These are phyloP conservation scores for Candida cerambycidarum DNA, from an alignment of 805 yeast genomes.

Conservation along the genomic window DNA sequence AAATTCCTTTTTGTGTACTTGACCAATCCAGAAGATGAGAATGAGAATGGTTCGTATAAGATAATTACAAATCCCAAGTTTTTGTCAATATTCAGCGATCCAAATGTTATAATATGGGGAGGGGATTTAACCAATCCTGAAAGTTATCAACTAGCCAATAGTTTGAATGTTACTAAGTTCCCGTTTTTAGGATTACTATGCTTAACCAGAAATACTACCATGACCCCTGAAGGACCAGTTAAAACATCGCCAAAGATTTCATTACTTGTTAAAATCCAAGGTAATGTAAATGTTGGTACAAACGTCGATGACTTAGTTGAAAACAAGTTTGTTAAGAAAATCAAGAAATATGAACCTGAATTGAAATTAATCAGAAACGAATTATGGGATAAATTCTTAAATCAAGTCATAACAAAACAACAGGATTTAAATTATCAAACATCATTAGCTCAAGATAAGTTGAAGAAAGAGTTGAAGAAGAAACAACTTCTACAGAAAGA, in stretches of 20 bases:
- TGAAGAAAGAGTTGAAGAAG: conserved; percentile 36
- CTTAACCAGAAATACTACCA: conserved; percentile 53
- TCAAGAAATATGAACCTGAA: conserved; percentile 60
- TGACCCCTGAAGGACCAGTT: conserved; percentile 58
- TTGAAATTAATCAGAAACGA: conserved; percentile 62
- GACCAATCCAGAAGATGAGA: conserved; percentile 56
- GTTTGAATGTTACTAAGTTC: conserved; percentile 65
- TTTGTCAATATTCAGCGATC: conserved; percentile 36
- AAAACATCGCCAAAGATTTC: conserved; percentile 58
- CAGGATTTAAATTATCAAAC: conserved; percentile 79
- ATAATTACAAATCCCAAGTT: conserved; percentile 55
- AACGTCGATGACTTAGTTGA: conserved; percentile 32
- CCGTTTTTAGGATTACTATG: conserved; percentile 84
- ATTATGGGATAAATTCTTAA: conserved; percentile 56
- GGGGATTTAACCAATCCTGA: conserved; percentile 83
- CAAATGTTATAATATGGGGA: conserved; percentile 74
- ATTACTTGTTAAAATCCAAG: conserved; percentile 63
- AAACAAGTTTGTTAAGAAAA: conserved; percentile 42
- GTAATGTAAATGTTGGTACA: conserved; percentile 48
- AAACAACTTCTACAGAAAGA: conserved; percentile 36
- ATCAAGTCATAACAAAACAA: conserved; percentile 59
- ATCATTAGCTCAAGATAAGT: conserved; percentile 67
- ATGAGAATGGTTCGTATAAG: conserved; percentile 55
- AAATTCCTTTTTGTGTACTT: conserved; percentile 73
- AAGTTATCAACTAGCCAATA: conserved; percentile 77